A percentile compares a stretch with the other conserved stretches of the same genome.
Conservation (phyloP, 495 filamentous ascomycete genomes). For the Amphirosellinia nigrospora region DNA sequence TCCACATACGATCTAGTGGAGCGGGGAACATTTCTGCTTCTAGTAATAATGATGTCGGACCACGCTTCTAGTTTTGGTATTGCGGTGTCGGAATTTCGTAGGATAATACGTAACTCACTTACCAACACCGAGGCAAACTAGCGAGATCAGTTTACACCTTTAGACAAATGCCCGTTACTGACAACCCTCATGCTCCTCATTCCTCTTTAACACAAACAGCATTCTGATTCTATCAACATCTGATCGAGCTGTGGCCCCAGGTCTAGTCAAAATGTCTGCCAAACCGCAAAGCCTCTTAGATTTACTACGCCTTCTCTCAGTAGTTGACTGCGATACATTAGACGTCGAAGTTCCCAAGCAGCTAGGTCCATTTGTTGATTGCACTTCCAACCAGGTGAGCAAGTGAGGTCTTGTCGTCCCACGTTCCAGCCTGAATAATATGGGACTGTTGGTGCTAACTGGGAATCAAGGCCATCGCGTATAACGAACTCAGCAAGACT, state of each 20-base stretch:
- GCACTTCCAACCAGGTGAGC: slow-evolving; percentile 69
- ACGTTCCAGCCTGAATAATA: background rate
- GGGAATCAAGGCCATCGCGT: slow-evolving; percentile 60
- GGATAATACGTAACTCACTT: background rate
- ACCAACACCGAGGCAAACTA: background rate
- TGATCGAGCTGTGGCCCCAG: background rate
- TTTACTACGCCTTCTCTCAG: slow-evolving; percentile 39
- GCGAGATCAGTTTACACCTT: background rate
- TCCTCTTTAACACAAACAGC: background rate
- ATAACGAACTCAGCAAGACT: slow-evolving; percentile 55
- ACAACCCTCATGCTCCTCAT: background rate
- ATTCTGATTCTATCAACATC: background rate
- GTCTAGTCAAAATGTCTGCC: background rate
- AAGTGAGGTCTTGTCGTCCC: background rate
- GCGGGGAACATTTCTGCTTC: background rate
- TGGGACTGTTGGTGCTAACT: background rate
- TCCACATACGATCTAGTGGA: background rate
- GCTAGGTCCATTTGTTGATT: slow-evolving; percentile 66
- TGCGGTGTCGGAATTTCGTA: background rate
- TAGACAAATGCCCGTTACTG: too few species aligned
- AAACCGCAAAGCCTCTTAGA: slow-evolving; percentile 37
- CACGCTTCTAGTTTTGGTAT: background rate
- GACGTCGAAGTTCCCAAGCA: slow-evolving; percentile 60
- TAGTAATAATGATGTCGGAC: background rate
- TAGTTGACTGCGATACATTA: slow-evolving; percentile 67